phyloP scores from a whole-genome alignment of 176 grass and related monocot genomes.

The sorghum (Sorghum bicolor) region DNA sequence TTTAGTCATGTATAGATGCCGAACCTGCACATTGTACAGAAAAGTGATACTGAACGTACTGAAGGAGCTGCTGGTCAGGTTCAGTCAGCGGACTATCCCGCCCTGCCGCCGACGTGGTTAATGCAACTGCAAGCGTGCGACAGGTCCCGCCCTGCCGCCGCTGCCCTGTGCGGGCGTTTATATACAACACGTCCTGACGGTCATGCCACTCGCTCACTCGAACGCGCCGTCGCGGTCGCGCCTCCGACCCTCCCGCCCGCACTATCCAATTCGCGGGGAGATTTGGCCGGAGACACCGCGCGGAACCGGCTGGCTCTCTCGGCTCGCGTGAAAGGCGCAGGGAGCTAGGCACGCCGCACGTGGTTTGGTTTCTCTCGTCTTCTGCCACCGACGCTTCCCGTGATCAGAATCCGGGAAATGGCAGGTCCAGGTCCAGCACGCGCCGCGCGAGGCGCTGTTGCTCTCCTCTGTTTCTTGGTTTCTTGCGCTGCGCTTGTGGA shows the following conservation, averaged over 20 bases:
- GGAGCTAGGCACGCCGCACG: background rate
- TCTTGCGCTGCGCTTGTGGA: slow-evolving; percentile 27
- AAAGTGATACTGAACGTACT: background rate
- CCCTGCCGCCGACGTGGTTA: background rate
- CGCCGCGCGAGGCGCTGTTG: background rate
- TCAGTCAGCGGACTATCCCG: background rate
- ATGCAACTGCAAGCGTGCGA: background rate
- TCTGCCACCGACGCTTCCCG: background rate
- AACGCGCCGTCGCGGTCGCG: background rate
- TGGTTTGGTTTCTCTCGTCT: background rate
- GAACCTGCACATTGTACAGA: background rate
- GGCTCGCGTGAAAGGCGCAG: background rate
- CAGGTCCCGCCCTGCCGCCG: background rate
- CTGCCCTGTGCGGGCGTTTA: slow-evolving; percentile 6
- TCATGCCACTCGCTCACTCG: background rate
- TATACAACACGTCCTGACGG: background rate
- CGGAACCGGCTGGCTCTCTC: background rate
- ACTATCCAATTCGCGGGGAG: background rate
- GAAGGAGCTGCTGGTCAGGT: background rate
- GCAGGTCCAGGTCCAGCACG: background rate
- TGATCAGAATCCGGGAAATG: slow-evolving; percentile 16
- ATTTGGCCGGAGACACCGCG: background rate
- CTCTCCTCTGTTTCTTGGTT: slow-evolving; percentile 26
- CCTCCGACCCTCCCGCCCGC: background rate
- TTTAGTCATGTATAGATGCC: background rate